These are phyloP conservation scores for Alternaria ethzedia DNA, from an alignment of 2,329 filamentous ascomycete genomes.

Conservation along the genomic window DNA sequence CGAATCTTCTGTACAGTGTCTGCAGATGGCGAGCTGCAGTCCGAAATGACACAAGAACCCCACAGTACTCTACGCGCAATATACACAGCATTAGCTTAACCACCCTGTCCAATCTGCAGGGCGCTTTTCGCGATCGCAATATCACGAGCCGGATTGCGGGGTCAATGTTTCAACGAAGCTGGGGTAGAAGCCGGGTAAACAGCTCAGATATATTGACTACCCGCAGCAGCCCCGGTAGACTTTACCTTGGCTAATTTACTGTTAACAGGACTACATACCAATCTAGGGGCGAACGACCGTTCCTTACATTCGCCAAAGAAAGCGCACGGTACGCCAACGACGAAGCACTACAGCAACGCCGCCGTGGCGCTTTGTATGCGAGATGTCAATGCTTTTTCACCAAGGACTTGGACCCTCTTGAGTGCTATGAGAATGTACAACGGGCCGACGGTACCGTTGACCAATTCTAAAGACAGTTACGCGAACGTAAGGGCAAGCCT, in stretches of 20 bases:
- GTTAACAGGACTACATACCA: constrained; percentile 9
- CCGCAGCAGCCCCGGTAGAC: constrained; percentile 6
- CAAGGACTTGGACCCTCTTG: constrained; percentile 9
- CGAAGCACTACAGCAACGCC: constrained; percentile 2
- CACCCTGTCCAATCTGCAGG: constrained; percentile 6
- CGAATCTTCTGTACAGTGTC: constrained; percentile 24
- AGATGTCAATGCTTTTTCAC: constrained; percentile 12
- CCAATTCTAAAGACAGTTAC: background rate
- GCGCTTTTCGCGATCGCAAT: background rate
- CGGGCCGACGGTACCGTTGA: constrained; percentile 25
- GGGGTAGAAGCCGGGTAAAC: constrained; percentile 23
- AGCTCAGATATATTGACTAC: constrained; percentile 14
- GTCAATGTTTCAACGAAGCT: constrained; percentile 1
- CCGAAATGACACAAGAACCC: constrained; percentile 6
- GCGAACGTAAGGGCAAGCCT: background rate
- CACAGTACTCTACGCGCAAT: constrained; percentile 14
- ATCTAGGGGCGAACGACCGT: constrained; percentile 12
- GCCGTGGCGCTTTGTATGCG: background rate
- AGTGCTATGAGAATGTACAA: background rate
- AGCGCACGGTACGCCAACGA: background rate
- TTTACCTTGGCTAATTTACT: constrained; percentile 24
- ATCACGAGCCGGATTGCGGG: constrained; percentile 6
- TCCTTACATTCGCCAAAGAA: constrained; percentile 2
- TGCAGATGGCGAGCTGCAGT: constrained; percentile 9
- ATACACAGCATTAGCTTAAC: constrained; percentile 8